phyloP scores from a whole-genome alignment of 768 basidiomycete species.

The Trametes cingulata region DNA sequence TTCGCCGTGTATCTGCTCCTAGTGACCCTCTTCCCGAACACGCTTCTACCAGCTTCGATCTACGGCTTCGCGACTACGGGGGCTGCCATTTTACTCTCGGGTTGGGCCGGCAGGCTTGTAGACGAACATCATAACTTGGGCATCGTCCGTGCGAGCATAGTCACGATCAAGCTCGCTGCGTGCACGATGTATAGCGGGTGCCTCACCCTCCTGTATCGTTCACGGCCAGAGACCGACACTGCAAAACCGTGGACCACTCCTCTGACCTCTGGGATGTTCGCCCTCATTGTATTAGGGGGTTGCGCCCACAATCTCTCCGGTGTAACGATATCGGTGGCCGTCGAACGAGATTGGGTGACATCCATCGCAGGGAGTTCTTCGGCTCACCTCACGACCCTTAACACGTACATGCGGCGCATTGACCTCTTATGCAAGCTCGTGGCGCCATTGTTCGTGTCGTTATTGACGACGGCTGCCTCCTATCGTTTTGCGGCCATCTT shows the following conservation, averaged over 20 bases:
- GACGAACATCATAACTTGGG: slow-evolving; percentile 40
- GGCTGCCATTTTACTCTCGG: slow-evolving; percentile 41
- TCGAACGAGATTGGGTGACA: slow-evolving; percentile 55
- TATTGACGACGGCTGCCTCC: slow-evolving; percentile 39
- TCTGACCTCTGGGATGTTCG: slow-evolving; percentile 35
- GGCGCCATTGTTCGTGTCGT: slow-evolving; percentile 52
- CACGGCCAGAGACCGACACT: not conserved
- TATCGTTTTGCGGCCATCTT: slow-evolving; percentile 38
- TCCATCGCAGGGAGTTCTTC: slow-evolving; percentile 40
- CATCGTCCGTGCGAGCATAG: slow-evolving; percentile 41
- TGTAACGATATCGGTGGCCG: slow-evolving; percentile 43
- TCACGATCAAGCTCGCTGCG: slow-evolving; percentile 42
- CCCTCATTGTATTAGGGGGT: slow-evolving; percentile 35
- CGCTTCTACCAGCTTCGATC: slow-evolving; percentile 49
- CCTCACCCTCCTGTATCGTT: slow-evolving; percentile 32
- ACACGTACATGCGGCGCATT: slow-evolving; percentile 43
- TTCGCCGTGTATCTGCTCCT: slow-evolving; percentile 47
- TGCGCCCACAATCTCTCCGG: slow-evolving; percentile 42
- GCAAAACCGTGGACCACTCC: slow-evolving; percentile 15
- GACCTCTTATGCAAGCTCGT: slow-evolving; percentile 52
- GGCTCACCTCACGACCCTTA: slow-evolving; percentile 40
- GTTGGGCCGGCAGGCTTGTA: slow-evolving; percentile 44
- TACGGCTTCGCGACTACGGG: slow-evolving; percentile 47
- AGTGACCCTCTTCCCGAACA: slow-evolving; percentile 41
- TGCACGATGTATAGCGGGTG: slow-evolving; percentile 37